Base-by-base conservation (phyloP, 2,329 filamentous ascomycete species). In the Aspergillus novoparasiticus region DNA sequence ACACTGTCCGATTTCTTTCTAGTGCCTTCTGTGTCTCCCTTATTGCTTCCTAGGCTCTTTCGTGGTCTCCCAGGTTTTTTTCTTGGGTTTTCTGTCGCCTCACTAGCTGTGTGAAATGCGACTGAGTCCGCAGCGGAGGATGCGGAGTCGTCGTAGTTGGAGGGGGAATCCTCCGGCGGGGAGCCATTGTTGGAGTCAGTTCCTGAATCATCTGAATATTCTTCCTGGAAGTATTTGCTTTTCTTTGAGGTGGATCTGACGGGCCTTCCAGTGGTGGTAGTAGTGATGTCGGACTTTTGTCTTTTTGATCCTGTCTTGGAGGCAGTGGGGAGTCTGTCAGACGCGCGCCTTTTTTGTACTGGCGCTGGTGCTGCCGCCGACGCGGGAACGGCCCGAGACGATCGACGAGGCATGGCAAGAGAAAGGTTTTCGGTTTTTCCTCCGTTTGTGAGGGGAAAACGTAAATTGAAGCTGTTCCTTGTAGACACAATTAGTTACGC, bases 211-310 rank as follows among this genome's bases (percentile, higher is more conserved):
- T 75, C 75, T 6, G 75, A 73, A 28, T 75, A 73, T 50, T 76
- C 76, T n/a, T 78, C 72, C 57, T 79, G 72, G 63, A 85, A 86
- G 68, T 85, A 84, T 69, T 81, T 82, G 75, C 83, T 85, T 70
- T 81, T 83, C 64, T 78, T 83, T 6, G 80, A 71, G 12, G 82
- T 83, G 14, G 76, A 70, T 63, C 72, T 78, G 19, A 68, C 66
- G 12, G 64, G 57, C 43, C 67, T 69, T 21, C 65, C 36, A 59
- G 61, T 60, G 39, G 61, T 58, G 54, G 64, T 60, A 56, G 59
- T n/a, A 19, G 39, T 41, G 34, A 36, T 48, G 57, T 71, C 71
- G 54, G 69, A 70, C 65, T 73, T 77, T 66, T 73, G 71, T 65
- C 72, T 74, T 66, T 78, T 79, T 56, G 70, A 63, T 61, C 71